Evolutionary conservation across 2,329 filamentous ascomycete genomes (phyloP).

Genomic region (Teratosphaeria epicoccoides): DNA sequence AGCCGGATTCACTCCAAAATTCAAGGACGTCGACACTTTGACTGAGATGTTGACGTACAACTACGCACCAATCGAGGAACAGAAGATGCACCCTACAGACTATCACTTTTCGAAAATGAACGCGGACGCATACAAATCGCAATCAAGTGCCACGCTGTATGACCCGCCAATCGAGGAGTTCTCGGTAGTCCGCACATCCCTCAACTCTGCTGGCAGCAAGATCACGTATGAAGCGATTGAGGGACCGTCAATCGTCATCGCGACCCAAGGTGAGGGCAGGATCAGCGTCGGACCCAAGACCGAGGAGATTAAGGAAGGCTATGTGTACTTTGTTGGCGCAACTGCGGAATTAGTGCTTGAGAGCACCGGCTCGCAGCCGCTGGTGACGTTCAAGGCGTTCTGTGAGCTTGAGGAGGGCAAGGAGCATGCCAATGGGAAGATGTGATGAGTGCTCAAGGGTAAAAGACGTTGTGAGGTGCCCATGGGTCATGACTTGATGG

Average conservation of each 20-base stretch:
- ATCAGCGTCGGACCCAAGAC: constrained; percentile 77
- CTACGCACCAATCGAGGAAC: constrained; percentile 85
- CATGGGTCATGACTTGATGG: background rate
- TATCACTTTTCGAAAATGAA: constrained; percentile 83
- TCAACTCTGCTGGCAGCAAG: constrained; percentile 63
- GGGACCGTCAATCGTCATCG: constrained; percentile 87
- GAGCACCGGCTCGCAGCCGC: constrained; percentile 54
- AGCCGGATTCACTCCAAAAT: constrained; percentile 94
- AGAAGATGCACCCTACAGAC: constrained; percentile 79
- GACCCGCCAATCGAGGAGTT: constrained; percentile 97
- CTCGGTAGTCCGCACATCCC: constrained; percentile 68
- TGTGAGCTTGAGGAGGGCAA: constrained; percentile 51
- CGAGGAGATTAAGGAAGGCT: constrained; percentile 50
- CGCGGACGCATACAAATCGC: constrained; percentile 66
- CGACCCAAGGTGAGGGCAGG: constrained; percentile 69
- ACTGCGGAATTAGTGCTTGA: constrained; percentile 75
- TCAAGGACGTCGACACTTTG: constrained; percentile 87
- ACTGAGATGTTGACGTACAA: constrained; percentile 89
- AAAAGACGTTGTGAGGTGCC: background rate
- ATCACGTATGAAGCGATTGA: constrained; percentile 78
- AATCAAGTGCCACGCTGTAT: constrained; percentile 64
- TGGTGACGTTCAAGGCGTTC: constrained; percentile 88
- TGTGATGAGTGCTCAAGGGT: constrained; percentile 2
- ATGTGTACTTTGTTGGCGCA: constrained; percentile 60
- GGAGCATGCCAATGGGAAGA: constrained; percentile 6